Evolutionary conservation across 331 rosid genomes (phyloP).

Genomic region (Malus hybrid): DNA sequence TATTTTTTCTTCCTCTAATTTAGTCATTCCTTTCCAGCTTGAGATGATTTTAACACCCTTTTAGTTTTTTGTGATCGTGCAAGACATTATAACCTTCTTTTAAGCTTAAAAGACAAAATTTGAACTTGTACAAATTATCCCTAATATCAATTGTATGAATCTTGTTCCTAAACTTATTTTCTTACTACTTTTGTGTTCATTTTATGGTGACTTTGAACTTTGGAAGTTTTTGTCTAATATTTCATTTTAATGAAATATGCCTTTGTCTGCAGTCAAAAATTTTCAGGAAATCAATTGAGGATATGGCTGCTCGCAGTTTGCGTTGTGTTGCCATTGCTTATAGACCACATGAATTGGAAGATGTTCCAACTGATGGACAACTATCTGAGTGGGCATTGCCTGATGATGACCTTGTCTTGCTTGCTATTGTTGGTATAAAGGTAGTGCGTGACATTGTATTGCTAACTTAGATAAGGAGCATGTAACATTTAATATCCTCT

Average conservation of each 20-base stretch:
- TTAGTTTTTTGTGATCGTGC: background rate
- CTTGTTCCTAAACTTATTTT: background rate
- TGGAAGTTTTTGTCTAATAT: background rate
- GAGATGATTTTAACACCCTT: background rate
- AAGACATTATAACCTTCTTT: background rate
- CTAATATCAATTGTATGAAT: background rate
- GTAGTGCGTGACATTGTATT: constrained; percentile 18
- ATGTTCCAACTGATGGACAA: constrained; percentile 60
- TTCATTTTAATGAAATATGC: background rate
- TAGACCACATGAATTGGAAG: constrained; percentile 45
- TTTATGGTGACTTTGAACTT: background rate
- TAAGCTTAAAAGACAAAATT: background rate
- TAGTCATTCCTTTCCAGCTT: background rate
- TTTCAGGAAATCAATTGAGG: constrained; percentile 74
- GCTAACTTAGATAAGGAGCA: background rate
- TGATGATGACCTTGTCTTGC: constrained; percentile 69
- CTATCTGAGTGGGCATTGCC: constrained; percentile 78
- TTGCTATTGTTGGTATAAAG: constrained; percentile 96
- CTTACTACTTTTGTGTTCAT: background rate
- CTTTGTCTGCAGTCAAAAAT: constrained; percentile 32
- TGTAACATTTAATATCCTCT: background rate
- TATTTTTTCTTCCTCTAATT: background rate
- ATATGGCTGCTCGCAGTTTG: constrained; percentile 72
- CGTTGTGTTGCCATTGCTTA: constrained; percentile 98
- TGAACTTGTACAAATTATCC: background rate